Percentiles rank a stretch among this genome's conserved stretches.
Conservation (phyloP, 192 early-diverging fungal species). For the Rhizophagus sp. region DNA sequence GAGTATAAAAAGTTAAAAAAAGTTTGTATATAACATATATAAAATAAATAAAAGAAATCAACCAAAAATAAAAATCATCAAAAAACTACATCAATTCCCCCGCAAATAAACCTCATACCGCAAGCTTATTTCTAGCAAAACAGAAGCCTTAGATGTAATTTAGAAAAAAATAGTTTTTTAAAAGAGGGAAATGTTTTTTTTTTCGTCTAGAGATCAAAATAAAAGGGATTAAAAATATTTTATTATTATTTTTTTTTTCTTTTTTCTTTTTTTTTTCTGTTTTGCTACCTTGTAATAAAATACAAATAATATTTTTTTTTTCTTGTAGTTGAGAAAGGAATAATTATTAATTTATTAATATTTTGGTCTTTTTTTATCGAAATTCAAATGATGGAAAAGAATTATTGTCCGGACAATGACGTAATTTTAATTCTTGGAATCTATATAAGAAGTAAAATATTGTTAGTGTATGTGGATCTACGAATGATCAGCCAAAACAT, state of each 20-base stretch:
- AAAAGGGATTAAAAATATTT: neutral
- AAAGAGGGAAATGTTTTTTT: no score
- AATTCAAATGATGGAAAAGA: conserved; percentile 51
- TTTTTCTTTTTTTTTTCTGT: neutral
- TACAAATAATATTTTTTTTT: neutral
- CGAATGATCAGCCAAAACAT: neutral
- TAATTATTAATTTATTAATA: neutral
- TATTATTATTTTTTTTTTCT: neutral
- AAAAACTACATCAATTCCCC: neutral
- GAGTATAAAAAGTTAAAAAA: neutral
- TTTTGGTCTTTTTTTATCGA: conserved; percentile 35
- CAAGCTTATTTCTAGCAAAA: neutral
- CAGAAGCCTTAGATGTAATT: neutral
- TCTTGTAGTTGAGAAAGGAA: neutral
- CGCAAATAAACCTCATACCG: neutral
- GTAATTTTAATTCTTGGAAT: conserved; percentile 49
- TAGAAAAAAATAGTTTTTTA: neutral
- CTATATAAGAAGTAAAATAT: conserved; percentile 29
- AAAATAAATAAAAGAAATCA: neutral
- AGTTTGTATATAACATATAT: neutral
- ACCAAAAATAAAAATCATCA: neutral
- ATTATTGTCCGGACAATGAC: conserved; percentile 45
- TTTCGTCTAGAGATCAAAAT: neutral
- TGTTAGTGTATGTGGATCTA: neutral
- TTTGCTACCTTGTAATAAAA: neutral